phyloP scores from a whole-genome alignment of 306 rosid species.

The Corylus avellana region DNA sequence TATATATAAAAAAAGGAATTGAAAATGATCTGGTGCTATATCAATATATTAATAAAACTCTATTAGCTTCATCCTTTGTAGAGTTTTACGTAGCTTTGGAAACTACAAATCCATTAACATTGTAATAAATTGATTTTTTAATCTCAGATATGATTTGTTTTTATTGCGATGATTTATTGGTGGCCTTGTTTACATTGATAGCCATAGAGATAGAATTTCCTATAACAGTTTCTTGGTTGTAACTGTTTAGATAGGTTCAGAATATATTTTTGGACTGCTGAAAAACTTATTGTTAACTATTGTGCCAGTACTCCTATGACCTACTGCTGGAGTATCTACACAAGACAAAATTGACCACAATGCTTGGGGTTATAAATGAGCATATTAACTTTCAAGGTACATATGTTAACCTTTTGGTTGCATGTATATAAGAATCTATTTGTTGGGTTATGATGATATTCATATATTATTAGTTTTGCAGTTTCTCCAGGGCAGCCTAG shows the following conservation, averaged over 20 bases:
- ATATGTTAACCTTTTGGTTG: slow-evolving; percentile 24
- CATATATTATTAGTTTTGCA: slow-evolving; percentile 26
- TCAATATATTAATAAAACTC: too few species aligned
- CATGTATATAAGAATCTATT: not conserved
- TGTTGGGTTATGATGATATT: not conserved
- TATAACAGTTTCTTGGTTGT: not conserved
- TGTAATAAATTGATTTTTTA: not conserved
- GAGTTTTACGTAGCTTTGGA: not conserved
- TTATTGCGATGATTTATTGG: not conserved
- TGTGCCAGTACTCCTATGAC: slow-evolving; percentile 82
- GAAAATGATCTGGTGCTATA: too few species aligned
- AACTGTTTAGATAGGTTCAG: not conserved
- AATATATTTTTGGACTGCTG: slow-evolving; percentile 14
- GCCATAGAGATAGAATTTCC: not conserved
- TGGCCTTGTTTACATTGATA: not conserved
- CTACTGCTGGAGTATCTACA: slow-evolving; percentile 90
- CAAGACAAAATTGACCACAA: slow-evolving; percentile 69
- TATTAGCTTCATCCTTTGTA: not conserved
- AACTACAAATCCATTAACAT: not conserved
- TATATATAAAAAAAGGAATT: too few species aligned
- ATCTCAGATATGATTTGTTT: not conserved
- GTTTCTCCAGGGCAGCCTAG: slow-evolving; percentile 89
- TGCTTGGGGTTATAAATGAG: slow-evolving; percentile 91
- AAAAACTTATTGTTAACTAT: slow-evolving; percentile 26
- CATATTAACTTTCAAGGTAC: slow-evolving; percentile 92